phyloP scores from a whole-genome alignment of 2,329 filamentous ascomycete species.

The Penicillium polonicum region DNA sequence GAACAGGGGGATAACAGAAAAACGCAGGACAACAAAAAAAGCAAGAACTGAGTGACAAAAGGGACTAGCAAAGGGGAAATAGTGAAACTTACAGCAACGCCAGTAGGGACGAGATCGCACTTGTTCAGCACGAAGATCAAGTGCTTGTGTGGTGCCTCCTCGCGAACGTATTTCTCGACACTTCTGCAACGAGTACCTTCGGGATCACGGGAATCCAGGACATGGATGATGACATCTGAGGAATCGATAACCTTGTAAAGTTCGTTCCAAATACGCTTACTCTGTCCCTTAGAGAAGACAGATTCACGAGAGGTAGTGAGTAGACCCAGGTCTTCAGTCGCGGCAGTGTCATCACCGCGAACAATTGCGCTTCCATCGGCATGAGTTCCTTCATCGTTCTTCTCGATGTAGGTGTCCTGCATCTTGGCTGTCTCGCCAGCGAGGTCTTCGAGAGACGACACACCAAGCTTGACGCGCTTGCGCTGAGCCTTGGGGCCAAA shows the following conservation, averaged over 20 bases:
- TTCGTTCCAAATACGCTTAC: constrained; percentile 96
- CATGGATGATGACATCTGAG: constrained; percentile 93
- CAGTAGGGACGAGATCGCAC: constrained; percentile 87
- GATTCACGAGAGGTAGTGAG: constrained; percentile 69
- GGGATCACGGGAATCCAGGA: constrained; percentile 85
- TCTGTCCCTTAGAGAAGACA: constrained; percentile 92
- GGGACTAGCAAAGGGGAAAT: constrained; percentile 4
- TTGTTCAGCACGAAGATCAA: constrained; percentile 88
- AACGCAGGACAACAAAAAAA: constrained; percentile 18
- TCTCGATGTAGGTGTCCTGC: constrained; percentile 77
- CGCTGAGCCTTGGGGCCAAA: constrained; percentile 93
- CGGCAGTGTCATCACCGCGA: constrained; percentile 51
- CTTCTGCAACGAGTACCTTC: constrained; percentile 85
- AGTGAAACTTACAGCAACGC: constrained; percentile 79
- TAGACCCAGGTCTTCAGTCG: constrained; percentile 34
- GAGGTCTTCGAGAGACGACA: constrained; percentile 77
- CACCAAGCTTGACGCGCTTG: constrained; percentile 86
- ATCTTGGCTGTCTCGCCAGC: constrained; percentile 76
- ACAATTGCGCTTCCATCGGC: constrained; percentile 68
- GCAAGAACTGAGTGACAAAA: constrained; percentile 5
- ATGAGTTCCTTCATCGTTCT: constrained; percentile 73
- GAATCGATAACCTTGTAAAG: constrained; percentile 94
- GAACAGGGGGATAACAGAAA: constrained; percentile 30
- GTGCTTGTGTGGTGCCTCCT: constrained; percentile 95
- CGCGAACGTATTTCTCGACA: constrained; percentile 87